Evolutionary conservation across 1,284 basidiomycete genomes (phyloP), one percentile per base, ranked within the genome.

Genomic region (Anthracocystis setariae): DNA sequence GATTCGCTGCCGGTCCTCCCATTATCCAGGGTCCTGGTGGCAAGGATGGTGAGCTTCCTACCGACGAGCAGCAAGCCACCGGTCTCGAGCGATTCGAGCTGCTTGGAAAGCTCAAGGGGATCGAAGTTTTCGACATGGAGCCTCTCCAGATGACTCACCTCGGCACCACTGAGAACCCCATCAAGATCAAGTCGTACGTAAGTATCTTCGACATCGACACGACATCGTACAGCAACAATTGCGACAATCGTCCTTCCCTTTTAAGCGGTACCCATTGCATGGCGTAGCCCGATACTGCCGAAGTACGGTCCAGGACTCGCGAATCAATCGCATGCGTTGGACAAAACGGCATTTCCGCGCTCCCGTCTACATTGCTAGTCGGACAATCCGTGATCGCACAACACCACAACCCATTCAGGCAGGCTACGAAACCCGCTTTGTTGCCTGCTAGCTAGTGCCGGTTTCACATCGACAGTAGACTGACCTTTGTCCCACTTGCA

Each of bases 61-160:
- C 90, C 67, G 91, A 93, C 85, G 87, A 91, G 81, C 87, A 92
- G 77, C 95, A 98, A 86, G 89, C 94, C 27, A 98, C 95, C 74
- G 94, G 95, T 89, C 87, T 97, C 65, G 94, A 97, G 85, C 92
- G 95, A 85, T 89, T 94, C 83, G 92, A 98, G 86, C 86, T 96
- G 50, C 85, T 97, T 63, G 92, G 92, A 81, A 90, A 92, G 76
- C 86, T 94, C 81, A 89, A 94, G 85, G 94, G 94, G 59, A 85
- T 93, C 51, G 90, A 93, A 45, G 89, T 94, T 56, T 98, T 98
- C 86, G 94, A 97, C 85, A 88, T 90, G 84, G 88, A 89, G 73
- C 92, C 94, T 45, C 88, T 98, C 70, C 90, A 93, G 82, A 86
- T 93, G 70, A 90, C 89, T 85, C 89, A 92, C 80, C 84, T 94